Percentiles rank a stretch among this genome's conserved stretches.
phyloP scores from a whole-genome alignment of 1,284 basidiomycete species.

The Tylopilus sp. region DNA sequence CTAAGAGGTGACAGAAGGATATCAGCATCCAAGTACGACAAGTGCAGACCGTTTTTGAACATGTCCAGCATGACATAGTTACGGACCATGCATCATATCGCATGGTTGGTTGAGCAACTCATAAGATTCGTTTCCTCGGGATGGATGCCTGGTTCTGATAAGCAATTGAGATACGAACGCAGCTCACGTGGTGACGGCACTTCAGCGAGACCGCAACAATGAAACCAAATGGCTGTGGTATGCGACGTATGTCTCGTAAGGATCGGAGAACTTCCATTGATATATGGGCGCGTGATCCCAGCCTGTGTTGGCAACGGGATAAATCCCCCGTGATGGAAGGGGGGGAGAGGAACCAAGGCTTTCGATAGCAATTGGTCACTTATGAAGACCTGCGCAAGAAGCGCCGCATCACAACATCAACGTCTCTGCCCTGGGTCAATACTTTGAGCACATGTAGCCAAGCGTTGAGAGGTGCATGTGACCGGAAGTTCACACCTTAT shows the following conservation, averaged over 20 bases:
- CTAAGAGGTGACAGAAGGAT: constrained; percentile 12
- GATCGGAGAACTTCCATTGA: neutral
- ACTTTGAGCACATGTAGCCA: too few species aligned
- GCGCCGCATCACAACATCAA: neutral
- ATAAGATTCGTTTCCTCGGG: constrained; percentile 1
- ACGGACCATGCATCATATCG: too few species aligned
- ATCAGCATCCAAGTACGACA: neutral
- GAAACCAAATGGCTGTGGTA: constrained; percentile 1
- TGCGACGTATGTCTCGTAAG: neutral
- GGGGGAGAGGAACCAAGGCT: neutral
- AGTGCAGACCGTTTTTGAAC: constrained; percentile 7
- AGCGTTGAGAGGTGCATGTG: too few species aligned
- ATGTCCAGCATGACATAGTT: neutral
- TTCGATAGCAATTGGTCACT: neutral
- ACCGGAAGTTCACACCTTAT: too few species aligned
- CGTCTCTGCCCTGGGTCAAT: too few species aligned
- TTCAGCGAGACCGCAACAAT: neutral
- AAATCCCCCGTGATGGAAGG: neutral
- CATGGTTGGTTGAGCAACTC: neutral
- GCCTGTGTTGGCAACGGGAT: neutral
- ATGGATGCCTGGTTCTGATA: neutral
- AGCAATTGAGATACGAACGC: constrained; percentile 1
- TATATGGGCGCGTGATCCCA: neutral
- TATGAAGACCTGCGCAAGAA: neutral
- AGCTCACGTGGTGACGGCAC: neutral